Conservation (phyloP, 192 early-diverging fungal species). For the Linderina pennispora region DNA sequence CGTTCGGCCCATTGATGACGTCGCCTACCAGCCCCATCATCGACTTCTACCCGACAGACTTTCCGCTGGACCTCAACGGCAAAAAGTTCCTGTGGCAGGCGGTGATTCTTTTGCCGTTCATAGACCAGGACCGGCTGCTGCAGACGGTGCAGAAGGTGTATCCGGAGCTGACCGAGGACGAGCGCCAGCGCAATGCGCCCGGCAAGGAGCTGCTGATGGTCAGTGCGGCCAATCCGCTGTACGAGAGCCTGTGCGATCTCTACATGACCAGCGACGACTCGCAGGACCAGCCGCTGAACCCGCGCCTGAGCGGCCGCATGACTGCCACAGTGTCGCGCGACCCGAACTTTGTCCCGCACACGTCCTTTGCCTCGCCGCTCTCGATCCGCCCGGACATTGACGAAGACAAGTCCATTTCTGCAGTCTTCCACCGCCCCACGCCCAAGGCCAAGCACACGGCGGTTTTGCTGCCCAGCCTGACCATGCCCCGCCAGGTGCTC, state of each 20-base stretch:
- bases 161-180: conserved; percentile 62
- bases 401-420: conserved; percentile 58
- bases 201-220: conserved; percentile 57
- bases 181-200: conserved; percentile 65
- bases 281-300: conserved; percentile 44
- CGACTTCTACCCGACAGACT: conserved; percentile 92
- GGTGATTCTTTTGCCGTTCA: conserved; percentile 91
- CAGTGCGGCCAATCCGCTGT: conserved; percentile 55
- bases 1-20: conserved; percentile 76
- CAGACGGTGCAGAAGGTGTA: conserved; percentile 62
- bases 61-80: conserved; percentile 90
- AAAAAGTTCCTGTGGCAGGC: conserved; percentile 94
- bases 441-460: conserved; percentile 16
- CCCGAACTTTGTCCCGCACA: conserved; percentile 53
- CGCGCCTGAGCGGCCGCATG: conserved; percentile 50
- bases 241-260: conserved; percentile 47
- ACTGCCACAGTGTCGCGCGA: conserved; percentile 55
- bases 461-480: conserved; percentile 35
- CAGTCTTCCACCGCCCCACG: conserved; percentile 38
- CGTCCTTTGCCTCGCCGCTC: conserved; percentile 54
- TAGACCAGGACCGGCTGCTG: conserved; percentile 79
- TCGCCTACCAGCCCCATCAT: conserved; percentile 76
- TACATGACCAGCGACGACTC: conserved; percentile 14
- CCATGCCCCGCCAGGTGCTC: conserved; percentile 22
- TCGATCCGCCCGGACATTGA: conserved; percentile 54